Conservation (phyloP, 805 yeast species). For the Pichia manshurica region DNA sequence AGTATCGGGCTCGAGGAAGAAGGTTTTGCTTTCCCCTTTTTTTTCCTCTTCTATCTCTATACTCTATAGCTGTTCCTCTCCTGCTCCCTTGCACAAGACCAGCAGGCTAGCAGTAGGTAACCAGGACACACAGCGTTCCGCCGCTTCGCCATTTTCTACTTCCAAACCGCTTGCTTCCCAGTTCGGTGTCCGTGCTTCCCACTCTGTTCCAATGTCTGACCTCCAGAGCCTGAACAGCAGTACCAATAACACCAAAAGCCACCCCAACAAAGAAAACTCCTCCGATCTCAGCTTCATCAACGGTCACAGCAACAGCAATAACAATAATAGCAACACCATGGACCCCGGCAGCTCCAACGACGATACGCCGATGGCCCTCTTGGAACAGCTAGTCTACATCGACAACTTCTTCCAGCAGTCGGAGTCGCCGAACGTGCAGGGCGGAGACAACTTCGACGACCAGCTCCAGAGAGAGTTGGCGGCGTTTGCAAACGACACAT, state of each 20-base stretch:
- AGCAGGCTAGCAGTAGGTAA: too few species aligned
- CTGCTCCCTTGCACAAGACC: too few species aligned
- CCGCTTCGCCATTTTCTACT: neutral
- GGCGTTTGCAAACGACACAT: constrained; percentile 78
- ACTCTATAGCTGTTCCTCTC: too few species aligned
- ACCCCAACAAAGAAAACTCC: too few species aligned
- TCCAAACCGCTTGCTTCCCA: too few species aligned
- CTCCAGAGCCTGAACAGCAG: neutral
- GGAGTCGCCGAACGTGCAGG: constrained; percentile 15
- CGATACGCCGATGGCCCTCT: constrained; percentile 40
- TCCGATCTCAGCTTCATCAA: neutral
- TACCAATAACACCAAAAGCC: too few species aligned
- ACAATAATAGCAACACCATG: too few species aligned
- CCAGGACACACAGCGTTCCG: neutral
- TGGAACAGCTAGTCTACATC: constrained; percentile 76
- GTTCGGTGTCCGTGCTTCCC: too few species aligned
- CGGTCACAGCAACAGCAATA: neutral
- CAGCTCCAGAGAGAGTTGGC: constrained; percentile 60
- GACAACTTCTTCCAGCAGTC: constrained; percentile 64
- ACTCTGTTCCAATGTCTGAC: constrained; percentile 1
- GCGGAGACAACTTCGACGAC: constrained; percentile 41
- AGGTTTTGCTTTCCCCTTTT: too few species aligned
- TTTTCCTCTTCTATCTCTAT: too few species aligned
- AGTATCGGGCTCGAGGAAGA: too few species aligned
- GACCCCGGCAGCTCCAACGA: constrained; percentile 16